A percentile compares a stretch with the other conserved stretches of the same genome.
Conservation (phyloP, 805 yeast genomes). For the Candida michaelii region DNA sequence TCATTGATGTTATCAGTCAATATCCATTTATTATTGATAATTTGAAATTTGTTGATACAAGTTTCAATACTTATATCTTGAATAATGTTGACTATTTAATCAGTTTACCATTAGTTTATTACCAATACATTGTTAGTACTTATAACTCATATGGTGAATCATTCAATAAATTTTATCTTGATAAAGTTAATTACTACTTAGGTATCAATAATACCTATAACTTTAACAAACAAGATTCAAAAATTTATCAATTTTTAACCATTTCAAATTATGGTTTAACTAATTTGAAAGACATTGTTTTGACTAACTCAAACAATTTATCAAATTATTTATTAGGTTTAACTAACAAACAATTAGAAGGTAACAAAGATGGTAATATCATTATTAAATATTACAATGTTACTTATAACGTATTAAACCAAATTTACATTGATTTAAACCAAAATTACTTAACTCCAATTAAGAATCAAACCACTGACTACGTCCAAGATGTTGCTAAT, state of each 20-base stretch:
- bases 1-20: conserved; percentile 23
- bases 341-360: conserved; percentile 33
- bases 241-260: conserved; percentile 19
- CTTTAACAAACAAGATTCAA: conserved; percentile 16
- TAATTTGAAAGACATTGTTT: conserved; percentile 24
- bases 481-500: conserved; percentile 35
- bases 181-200: conserved; percentile 21
- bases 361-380: conserved; percentile 8
- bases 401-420: conserved; percentile 19
- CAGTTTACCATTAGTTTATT: conserved; percentile 8
- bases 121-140: conserved; percentile 6
- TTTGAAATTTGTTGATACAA: conserved; percentile 23
- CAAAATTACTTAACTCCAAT: conserved; percentile 39
- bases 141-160: conserved; percentile 1
- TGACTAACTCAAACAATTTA: conserved; percentile 16
- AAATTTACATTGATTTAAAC: conserved; percentile 22
- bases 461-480: conserved; percentile 38
- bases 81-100: conserved; percentile 20
- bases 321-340: conserved; percentile 30
- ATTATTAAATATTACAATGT: conserved; percentile 1
- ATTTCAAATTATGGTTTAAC: conserved; percentile 21
- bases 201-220: conserved; percentile 30
- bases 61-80: conserved; percentile 24
- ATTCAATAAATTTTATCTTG: conserved; percentile 13
- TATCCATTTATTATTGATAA: conserved; percentile 19